Percentiles rank a stretch among this genome's conserved stretches.
These are phyloP conservation scores for Geum urbanum DNA, from an alignment of 306 rosid species.

Conservation along the genomic window DNA sequence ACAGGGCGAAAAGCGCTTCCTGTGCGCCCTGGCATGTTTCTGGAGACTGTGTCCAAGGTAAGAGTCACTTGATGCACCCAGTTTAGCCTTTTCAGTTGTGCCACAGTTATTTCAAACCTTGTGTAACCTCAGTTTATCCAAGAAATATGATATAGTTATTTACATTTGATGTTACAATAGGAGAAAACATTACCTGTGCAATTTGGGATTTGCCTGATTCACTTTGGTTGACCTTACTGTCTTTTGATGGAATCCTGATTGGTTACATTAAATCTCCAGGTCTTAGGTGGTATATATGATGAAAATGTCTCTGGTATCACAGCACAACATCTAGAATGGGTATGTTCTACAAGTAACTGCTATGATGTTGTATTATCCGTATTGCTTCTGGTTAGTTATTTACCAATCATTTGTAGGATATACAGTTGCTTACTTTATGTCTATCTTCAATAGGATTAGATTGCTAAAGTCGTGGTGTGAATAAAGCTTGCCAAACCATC, in stretches of 20 bases:
- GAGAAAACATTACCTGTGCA: neutral
- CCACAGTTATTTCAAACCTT: constrained; percentile 14
- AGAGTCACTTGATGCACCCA: constrained; percentile 16
- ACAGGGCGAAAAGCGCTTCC: constrained; percentile 70
- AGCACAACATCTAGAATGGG: constrained; percentile 97
- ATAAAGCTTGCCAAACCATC: constrained; percentile 1
- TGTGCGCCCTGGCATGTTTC: constrained; percentile 98
- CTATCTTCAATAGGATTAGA: neutral
- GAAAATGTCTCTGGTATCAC: constrained; percentile 84
- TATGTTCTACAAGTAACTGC: constrained; percentile 21
- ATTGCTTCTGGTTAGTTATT: neutral
- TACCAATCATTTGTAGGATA: neutral
- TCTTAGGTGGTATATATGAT: constrained; percentile 80
- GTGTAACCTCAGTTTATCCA: constrained; percentile 14
- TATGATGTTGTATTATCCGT: neutral
- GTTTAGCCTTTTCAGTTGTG: constrained; percentile 6
- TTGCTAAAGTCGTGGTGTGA: neutral
- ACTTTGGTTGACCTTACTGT: constrained; percentile 3
- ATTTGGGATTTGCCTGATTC: neutral
- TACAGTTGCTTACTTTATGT: neutral
- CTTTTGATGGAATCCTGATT: constrained; percentile 9
- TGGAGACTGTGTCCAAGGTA: constrained; percentile 90
- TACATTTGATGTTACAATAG: neutral
- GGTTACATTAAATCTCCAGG: constrained; percentile 43
- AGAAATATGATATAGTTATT: neutral